A percentile compares a stretch with the other conserved stretches of the same genome.
Conservation (phyloP, 2,329 filamentous ascomycete species). For the Lachnellula hyalina region DNA sequence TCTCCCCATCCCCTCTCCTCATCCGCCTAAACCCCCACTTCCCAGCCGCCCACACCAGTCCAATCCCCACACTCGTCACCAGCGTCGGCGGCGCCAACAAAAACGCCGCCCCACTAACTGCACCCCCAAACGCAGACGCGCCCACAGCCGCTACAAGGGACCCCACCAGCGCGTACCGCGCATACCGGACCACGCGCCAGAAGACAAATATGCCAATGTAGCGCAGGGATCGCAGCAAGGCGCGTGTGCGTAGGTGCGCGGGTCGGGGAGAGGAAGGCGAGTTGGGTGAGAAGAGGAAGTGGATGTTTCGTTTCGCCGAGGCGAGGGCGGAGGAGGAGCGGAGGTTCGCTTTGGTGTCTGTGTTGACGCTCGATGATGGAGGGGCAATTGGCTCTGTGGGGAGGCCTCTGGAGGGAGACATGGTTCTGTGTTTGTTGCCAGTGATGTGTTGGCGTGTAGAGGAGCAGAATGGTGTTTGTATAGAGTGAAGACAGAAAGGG, state of each 20-base stretch:
- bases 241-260: conserved; percentile 27
- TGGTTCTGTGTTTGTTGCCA: not conserved
- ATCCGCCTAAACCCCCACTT: conserved; percentile 31
- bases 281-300: conserved; percentile 27
- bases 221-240: conserved; percentile 27
- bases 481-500: too few relatives aligned
- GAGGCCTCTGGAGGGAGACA: conserved; percentile 19
- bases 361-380: conserved; percentile 4
- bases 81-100: conserved; percentile 29
- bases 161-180: conserved; percentile 30
- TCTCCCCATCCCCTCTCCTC: conserved; percentile 19
- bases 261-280: conserved; percentile 21
- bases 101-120: conserved; percentile 26
- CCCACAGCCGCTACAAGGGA: conserved; percentile 26
- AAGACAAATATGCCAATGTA: conserved; percentile 29
- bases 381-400: not conserved
- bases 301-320: conserved; percentile 25
- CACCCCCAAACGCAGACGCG: conserved; percentile 26
- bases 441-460: too few relatives aligned
- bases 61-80: conserved; percentile 23
- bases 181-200: conserved; percentile 31
- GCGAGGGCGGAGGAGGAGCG: conserved; percentile 25
- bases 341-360: conserved; percentile 25
- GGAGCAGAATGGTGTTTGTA: too few relatives aligned
- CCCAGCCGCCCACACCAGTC: conserved; percentile 26